Base-by-base conservation (phyloP, 495 filamentous ascomycete genomes). In the Hyphodiscus hymeniophilus region DNA sequence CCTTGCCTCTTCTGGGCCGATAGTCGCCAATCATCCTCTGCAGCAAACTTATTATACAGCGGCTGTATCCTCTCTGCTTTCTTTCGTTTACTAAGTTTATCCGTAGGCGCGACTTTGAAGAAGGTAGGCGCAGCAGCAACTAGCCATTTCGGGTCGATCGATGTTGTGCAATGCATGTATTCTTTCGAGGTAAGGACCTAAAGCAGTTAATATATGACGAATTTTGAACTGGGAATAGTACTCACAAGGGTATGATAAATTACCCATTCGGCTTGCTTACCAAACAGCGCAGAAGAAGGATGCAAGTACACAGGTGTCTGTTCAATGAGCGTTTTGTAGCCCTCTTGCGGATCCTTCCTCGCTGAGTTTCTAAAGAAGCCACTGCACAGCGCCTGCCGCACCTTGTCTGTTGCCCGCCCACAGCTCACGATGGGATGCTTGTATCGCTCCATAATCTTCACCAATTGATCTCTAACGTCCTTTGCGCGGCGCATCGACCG, bases 301-400 rank as follows among this genome's bases (percentile, higher is more conserved):
- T 98, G 92, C 66, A 98, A 78, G 64, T 89, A 94, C 7, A 98
- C 92, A 0, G 89, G 87, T 7, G 91, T 95, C 13, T 89, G 86
- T 64, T 98, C 92, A 35, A 89, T 91, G 18, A 98, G 73, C 3
- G 92, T 98, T 68, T 94, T 95, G 70, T 95, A 98, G 21, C 91
- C 92, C 62, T 95, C 90, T 52, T 89, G 82, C 1, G 92, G 92
- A 58, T 97, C 92, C 63, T 97, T 98, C 50, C 92, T 80, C 1
- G 91, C 91, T 1, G 87, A 80, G 60, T 97, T 96, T 36, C 91
- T 78, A 79, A 98, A 98, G 75, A 95, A 95, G 11, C 92, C 92
- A 0, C 80, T 79, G 65, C 92, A 97, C 6, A 98, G 73, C 0
- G 92, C 87, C 62, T 92, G 86, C n/a, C 92, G 81, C 2, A 96